Conservation (phyloP, 441 rosid genomes). For the Theobroma grandiflorum region DNA sequence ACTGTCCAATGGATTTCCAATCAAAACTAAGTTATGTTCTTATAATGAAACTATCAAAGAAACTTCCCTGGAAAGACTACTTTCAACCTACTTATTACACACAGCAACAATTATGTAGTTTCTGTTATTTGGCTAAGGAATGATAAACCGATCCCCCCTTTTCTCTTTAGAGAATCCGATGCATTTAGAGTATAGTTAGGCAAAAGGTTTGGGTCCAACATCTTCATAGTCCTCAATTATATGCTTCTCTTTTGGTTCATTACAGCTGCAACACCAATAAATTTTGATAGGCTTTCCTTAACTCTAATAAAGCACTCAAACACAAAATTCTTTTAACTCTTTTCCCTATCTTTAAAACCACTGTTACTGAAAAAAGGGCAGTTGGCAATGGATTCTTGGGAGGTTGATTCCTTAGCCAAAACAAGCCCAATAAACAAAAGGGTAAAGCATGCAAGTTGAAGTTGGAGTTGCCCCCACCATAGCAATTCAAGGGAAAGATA, state of each 20-base stretch:
- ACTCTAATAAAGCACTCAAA: not conserved
- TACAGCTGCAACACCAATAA: not conserved
- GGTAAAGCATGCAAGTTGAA: not conserved
- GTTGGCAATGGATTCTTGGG: not conserved
- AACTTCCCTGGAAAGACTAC: too few relatives aligned
- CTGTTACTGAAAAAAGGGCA: not conserved
- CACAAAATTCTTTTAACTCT: too few relatives aligned
- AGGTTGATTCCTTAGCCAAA: not conserved
- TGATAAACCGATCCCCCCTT: not conserved
- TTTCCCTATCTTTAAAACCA: not conserved
- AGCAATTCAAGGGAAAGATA: not conserved
- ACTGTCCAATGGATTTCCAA: not conserved
- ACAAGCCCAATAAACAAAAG: not conserved
- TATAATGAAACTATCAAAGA: not conserved
- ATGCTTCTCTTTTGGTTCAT: not conserved
- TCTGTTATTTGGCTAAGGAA: not conserved
- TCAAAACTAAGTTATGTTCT: too few relatives aligned
- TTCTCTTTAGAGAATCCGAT: not conserved
- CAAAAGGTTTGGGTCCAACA: not conserved
- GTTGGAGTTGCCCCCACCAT: not conserved
- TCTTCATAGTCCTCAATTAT: not conserved
- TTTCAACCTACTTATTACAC: not conserved
- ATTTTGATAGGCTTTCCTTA: not conserved
- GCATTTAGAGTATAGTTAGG: not conserved
- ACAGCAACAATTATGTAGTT: not conserved